These are phyloP conservation scores for Termitomyces sp. DNA, from an alignment of 768 basidiomycete genomes.

Conservation along the genomic window DNA sequence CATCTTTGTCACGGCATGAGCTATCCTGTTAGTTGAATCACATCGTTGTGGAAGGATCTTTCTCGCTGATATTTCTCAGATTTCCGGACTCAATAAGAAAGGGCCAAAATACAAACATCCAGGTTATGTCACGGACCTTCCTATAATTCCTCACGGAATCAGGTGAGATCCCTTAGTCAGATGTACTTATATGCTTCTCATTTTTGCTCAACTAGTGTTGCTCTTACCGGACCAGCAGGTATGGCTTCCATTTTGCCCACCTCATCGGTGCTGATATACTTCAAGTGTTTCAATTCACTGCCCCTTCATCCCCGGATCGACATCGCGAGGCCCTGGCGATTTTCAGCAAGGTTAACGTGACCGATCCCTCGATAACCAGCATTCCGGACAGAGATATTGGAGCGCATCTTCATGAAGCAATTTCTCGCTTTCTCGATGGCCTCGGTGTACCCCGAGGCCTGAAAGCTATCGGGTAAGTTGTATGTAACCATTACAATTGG, in stretches of 20 bases:
- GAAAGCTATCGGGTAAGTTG: slow-evolving; percentile 63
- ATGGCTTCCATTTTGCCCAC: not conserved
- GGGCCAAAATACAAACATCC: slow-evolving; percentile 91
- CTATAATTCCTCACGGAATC: slow-evolving; percentile 93
- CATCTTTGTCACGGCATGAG: slow-evolving; percentile 90
- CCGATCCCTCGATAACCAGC: slow-evolving; percentile 65
- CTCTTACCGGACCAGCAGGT: slow-evolving; percentile 86
- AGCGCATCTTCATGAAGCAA: slow-evolving; percentile 74
- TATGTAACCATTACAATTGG: not conserved
- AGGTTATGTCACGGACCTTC: slow-evolving; percentile 79
- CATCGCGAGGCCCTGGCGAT: slow-evolving; percentile 88
- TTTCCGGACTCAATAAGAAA: slow-evolving; percentile 92
- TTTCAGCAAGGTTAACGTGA: slow-evolving; percentile 63
- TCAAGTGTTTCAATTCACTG: slow-evolving; percentile 90
- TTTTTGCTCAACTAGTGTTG: slow-evolving; percentile 51
- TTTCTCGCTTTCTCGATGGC: slow-evolving; percentile 82
- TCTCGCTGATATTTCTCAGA: slow-evolving; percentile 42
- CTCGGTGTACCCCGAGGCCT: slow-evolving; percentile 85
- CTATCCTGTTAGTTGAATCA: slow-evolving; percentile 59
- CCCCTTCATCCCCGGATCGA: slow-evolving; percentile 87
- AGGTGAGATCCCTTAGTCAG: slow-evolving; percentile 36
- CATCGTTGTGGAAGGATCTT: not conserved
- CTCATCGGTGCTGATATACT: not conserved
- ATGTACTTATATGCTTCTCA: not conserved
- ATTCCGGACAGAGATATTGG: slow-evolving; percentile 82